Evolutionary conservation across 1,284 basidiomycete genomes (phyloP).

Genomic region (Cutaneotrichosporon mucoides): DNA sequence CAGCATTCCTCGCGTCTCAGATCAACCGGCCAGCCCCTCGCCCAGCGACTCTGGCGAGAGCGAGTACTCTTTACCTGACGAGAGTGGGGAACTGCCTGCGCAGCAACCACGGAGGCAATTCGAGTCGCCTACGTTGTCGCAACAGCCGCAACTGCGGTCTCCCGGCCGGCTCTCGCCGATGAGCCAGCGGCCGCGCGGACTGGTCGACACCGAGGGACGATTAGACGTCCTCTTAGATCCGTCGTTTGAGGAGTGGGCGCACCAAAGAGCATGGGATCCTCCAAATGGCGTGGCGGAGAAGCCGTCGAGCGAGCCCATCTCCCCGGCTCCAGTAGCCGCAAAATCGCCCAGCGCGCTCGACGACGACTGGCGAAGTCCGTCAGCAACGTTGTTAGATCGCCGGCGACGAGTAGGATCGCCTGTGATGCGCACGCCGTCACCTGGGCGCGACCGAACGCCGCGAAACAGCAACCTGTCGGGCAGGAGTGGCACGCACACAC

Average conservation of each 20-base stretch:
- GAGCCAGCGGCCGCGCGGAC: background rate
- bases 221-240: constrained; percentile 13
- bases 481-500: constrained; percentile 5
- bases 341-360: background rate
- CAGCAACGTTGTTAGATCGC: background rate
- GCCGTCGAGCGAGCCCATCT: constrained; percentile 3
- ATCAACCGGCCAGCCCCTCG: background rate
- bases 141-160: background rate
- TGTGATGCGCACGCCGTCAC: constrained; percentile 1
- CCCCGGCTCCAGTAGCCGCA: background rate
- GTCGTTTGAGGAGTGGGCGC: constrained; percentile 13
- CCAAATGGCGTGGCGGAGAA: background rate
- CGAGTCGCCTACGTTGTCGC: background rate
- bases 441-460: constrained; percentile 9
- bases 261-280: constrained; percentile 10
- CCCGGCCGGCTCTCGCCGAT: too few relatives aligned
- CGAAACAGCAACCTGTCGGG: constrained; percentile 11
- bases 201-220: constrained; percentile 13
- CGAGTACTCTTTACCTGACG: constrained; percentile 18
- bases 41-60: constrained; percentile 16
- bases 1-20: background rate
- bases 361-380: constrained; percentile 10
- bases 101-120: background rate
- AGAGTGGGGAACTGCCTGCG: background rate
- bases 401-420: background rate